Evolutionary conservation across 345 rosid species (phyloP).

Genomic region (Rhizophora apiculata): DNA sequence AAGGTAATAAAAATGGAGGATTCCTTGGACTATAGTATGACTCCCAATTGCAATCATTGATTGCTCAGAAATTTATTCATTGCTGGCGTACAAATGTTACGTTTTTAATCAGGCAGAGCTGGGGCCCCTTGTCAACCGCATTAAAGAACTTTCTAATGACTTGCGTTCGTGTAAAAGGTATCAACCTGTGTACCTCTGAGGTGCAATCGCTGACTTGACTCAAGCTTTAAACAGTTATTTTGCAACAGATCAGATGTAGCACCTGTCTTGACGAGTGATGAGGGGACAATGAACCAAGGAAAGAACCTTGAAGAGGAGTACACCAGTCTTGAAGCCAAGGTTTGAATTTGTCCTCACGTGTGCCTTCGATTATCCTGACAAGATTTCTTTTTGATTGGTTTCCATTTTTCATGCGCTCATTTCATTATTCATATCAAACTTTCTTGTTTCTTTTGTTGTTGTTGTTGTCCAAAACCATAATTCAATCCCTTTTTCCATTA

Average conservation of each 20-base stretch:
- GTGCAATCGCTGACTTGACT: conserved; percentile 1
- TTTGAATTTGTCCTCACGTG: conserved; percentile 12
- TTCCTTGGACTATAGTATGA: background rate
- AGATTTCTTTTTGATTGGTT: too few species aligned
- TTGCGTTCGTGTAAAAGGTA: conserved; percentile 59
- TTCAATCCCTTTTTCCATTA: too few species aligned
- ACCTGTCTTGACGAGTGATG: conserved; percentile 12
- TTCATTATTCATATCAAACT: too few species aligned
- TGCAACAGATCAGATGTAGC: conserved; percentile 48
- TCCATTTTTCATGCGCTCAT: too few species aligned
- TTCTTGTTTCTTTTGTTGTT: too few species aligned
- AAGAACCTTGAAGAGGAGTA: conserved; percentile 62
- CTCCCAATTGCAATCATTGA: background rate
- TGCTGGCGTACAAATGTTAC: background rate
- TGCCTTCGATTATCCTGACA: too few species aligned
- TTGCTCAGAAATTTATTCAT: too few species aligned
- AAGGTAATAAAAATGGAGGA: conserved; percentile 43
- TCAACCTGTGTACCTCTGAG: conserved; percentile 6
- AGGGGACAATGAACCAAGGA: conserved; percentile 34
- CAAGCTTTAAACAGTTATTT: conserved; percentile 8
- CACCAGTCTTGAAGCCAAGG: conserved; percentile 70
- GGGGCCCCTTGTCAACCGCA: conserved; percentile 39
- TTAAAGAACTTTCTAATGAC: conserved; percentile 40
- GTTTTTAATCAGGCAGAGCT: conserved; percentile 56
- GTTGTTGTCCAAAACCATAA: too few species aligned